A percentile compares a stretch with the other conserved stretches of the same genome.
Evolutionary conservation across 2,329 filamentous ascomycete species (phyloP).

Genomic region (Cytospora leucostoma): DNA sequence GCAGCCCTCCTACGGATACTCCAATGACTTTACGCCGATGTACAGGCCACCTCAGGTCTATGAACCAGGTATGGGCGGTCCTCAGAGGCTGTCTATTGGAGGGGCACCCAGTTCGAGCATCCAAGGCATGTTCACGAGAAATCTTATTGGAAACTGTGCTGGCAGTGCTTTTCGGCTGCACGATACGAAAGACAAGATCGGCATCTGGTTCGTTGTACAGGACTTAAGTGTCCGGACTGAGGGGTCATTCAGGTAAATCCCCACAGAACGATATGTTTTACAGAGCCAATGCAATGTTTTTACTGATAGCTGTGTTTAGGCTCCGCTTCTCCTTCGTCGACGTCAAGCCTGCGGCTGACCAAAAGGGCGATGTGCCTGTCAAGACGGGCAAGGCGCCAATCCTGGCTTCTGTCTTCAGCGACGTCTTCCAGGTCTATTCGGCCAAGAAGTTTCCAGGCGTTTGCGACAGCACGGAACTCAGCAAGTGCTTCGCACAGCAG

Average conservation of each 20-base stretch:
- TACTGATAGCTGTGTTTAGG: constrained; percentile 38
- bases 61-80: constrained; percentile 35
- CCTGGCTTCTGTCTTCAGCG: constrained; percentile 82
- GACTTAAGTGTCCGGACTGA: constrained; percentile 94
- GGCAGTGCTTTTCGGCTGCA: constrained; percentile 84
- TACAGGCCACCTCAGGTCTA: constrained; percentile 39
- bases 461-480: constrained; percentile 87
- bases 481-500: constrained; percentile 89
- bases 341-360: constrained; percentile 50
- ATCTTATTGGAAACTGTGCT: constrained; percentile 88
- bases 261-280: neutral
- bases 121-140: constrained; percentile 84
- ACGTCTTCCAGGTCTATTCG: constrained; percentile 89
- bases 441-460: constrained; percentile 99
- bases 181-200: constrained; percentile 77
- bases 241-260: constrained; percentile 77
- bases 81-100: constrained; percentile 41
- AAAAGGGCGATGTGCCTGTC: constrained; percentile 41
- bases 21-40: constrained; percentile 24
- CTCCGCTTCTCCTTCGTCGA: constrained; percentile 79
- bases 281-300: neutral
- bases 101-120: constrained; percentile 53
- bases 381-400: constrained; percentile 79
- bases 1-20: constrained; percentile 25
- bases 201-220: constrained; percentile 96